Percentiles rank a stretch among this genome's conserved stretches.
These are phyloP conservation scores for Fistulinella staudtii DNA, from an alignment of 1,284 basidiomycete species.

Conservation along the genomic window DNA sequence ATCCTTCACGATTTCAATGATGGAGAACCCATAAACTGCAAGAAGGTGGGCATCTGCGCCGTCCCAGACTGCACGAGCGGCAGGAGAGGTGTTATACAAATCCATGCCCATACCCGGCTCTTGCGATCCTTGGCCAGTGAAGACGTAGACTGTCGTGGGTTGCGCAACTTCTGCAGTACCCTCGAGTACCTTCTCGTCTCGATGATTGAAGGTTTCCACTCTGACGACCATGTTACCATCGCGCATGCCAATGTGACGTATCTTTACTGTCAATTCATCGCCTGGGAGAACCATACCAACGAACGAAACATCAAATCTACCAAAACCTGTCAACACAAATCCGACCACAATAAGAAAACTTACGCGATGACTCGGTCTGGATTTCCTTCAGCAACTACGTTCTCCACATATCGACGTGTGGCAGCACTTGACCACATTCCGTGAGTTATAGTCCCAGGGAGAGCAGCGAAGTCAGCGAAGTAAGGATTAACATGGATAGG, in stretches of 20 bases:
- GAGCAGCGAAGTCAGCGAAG: constrained; percentile 90
- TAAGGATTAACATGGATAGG: constrained; percentile 99
- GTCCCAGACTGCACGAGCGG: constrained; percentile 96
- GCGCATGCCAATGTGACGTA: constrained; percentile 89
- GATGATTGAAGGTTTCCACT: constrained; percentile 83
- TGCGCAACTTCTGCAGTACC: constrained; percentile 93
- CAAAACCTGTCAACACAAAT: constrained; percentile 7
- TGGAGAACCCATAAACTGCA: constrained; percentile 95
- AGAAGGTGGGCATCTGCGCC: constrained; percentile 91
- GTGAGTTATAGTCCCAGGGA: constrained; percentile 97
- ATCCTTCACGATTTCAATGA: constrained; percentile 97
- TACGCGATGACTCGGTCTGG: constrained; percentile 86
- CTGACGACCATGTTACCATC: constrained; percentile 91
- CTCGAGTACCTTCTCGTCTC: constrained; percentile 87
- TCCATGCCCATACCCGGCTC: constrained; percentile 99
- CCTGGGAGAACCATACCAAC: constrained; percentile 98
- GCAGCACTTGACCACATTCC: constrained; percentile 97
- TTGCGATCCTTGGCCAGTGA: constrained; percentile 98
- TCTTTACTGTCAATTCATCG: constrained; percentile 83
- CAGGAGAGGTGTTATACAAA: constrained; percentile 88
- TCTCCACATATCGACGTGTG: constrained; percentile 91
- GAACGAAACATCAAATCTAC: constrained; percentile 86
- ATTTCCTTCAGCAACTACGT: constrained; percentile 88
- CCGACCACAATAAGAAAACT: constrained; percentile 32
- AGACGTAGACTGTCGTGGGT: constrained; percentile 91